Base-by-base conservation (phyloP, 2,329 filamentous ascomycete genomes). In the Colletotrichum spinosum region DNA sequence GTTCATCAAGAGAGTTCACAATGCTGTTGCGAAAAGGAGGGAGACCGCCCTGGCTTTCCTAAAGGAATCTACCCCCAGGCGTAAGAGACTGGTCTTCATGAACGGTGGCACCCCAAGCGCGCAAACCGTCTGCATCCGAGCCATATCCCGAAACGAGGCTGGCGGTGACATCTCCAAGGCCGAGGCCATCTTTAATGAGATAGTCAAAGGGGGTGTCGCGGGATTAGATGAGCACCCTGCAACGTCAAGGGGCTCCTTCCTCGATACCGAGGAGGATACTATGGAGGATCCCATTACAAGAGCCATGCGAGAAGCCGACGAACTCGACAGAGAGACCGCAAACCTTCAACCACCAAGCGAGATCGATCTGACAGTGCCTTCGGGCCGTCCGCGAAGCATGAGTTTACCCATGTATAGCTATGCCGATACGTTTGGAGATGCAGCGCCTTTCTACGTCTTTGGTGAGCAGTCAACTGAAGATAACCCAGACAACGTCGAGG, bases 301-400 rank as follows among this genome's bases (percentile, higher is more conserved):
- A 69, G 86, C 86, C 41, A 89, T 88, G 85, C 80, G 83, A 70
- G 86, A 85, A 13, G 87, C 86, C 8, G 86, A 89, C 60, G 83
- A 82, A 2, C 78, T 89, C 42, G 84, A 89, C 70, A 79, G 79
- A 58, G 78, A 86, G 67, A 88, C 86, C 0, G 85, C 82, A 52
- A 83, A 76, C 25, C 73, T 88, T n/a, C 85, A 89, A 67, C 78
- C 80, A 0, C 77, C 71, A 52, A 78, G 80, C 58, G 80, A 84
- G 46, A 72, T 85, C n/a, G 84, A 85, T 54, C 74, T 86, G 42
- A 81, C 80, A 1, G 68, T 74, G 37, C 69, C 69, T 2, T 67
- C 68, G 13, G 38, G 67, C 12, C 79, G 81, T 2, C 78, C 78
- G 25, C 81, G 84, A 62, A 86, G 85, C 68, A 78, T 80, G 50